phyloP scores from a whole-genome alignment of 2,329 filamentous ascomycete genomes.

The Blumeriella jaapii region DNA sequence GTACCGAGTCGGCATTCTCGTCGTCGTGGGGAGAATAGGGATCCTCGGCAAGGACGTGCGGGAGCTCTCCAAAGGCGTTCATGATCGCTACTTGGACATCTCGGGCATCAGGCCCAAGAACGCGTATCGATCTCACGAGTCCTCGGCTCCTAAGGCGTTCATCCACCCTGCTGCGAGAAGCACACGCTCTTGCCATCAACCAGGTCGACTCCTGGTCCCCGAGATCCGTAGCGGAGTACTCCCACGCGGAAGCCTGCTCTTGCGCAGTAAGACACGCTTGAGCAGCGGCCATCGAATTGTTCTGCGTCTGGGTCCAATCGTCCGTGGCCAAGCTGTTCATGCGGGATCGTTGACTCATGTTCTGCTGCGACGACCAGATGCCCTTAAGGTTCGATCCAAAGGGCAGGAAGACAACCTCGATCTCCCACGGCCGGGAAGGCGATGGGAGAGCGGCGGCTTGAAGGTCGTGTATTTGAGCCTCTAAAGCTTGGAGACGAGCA shows the following conservation, averaged over 20 bases:
- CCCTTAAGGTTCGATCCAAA: conserved; percentile 46
- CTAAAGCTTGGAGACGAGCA: conserved; percentile 35
- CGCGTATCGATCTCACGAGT: conserved; percentile 50
- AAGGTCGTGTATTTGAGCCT: conserved; percentile 28
- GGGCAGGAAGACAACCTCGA: conserved; percentile 67
- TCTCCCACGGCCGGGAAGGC: conserved; percentile 52
- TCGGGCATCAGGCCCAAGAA: conserved; percentile 52
- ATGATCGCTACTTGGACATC: conserved; percentile 55
- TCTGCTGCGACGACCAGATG: conserved; percentile 38
- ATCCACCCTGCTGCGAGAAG: conserved; percentile 49
- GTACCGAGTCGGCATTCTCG: conserved; percentile 11
- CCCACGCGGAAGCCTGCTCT: conserved; percentile 21
- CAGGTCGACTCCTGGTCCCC: conserved; percentile 14
- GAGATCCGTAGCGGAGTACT: conserved; percentile 15
- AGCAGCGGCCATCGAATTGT: conserved; percentile 19
- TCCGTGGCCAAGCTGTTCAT: conserved; percentile 32
- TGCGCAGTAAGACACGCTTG: conserved; percentile 20
- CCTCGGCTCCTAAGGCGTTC: conserved; percentile 65
- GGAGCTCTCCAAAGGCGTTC: conserved; percentile 47
- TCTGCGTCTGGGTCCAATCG: conserved; percentile 34
- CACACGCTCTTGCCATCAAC: conserved; percentile 57
- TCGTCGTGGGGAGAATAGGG: conserved; percentile 14
- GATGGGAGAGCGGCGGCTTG: conserved; percentile 40
- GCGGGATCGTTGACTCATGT: conserved; percentile 26
- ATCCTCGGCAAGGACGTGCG: conserved; percentile 29